Evolutionary conservation across 495 filamentous ascomycete genomes (phyloP).

Genomic region (Thozetella sp.): DNA sequence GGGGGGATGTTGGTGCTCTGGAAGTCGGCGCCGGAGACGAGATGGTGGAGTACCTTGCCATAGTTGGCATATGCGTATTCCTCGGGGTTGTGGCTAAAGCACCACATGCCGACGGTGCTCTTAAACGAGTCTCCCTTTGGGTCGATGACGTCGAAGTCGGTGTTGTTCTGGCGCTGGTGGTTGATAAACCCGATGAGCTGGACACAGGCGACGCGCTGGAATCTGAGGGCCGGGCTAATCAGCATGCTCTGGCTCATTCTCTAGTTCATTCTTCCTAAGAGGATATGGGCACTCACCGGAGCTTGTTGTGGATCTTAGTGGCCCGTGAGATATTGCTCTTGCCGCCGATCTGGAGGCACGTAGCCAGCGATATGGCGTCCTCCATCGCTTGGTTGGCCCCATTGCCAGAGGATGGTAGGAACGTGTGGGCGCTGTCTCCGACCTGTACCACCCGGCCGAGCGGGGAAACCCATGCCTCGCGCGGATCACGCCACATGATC

Average conservation of each 20-base stretch:
- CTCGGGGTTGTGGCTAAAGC: constrained; percentile 42
- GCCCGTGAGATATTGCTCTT: neutral
- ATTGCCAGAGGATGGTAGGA: neutral
- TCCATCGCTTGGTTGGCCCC: neutral
- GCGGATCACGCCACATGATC: neutral
- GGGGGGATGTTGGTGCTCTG: constrained; percentile 22
- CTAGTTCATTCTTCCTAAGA: too few species aligned
- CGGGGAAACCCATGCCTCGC: neutral
- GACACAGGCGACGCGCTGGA: constrained; percentile 37
- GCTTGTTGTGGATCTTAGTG: constrained; percentile 31
- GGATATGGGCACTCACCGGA: neutral
- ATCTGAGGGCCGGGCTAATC: too few species aligned
- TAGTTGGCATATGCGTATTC: constrained; percentile 42
- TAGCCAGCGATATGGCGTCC: neutral
- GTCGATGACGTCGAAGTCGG: constrained; percentile 45
- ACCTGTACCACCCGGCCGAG: neutral
- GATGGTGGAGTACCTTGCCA: constrained; percentile 17
- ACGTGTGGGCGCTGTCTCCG: neutral
- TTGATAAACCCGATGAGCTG: constrained; percentile 44
- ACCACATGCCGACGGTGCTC: constrained; percentile 34
- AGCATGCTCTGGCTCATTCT: too few species aligned
- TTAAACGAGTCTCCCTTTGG: constrained; percentile 24
- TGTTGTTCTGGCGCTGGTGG: constrained; percentile 39
- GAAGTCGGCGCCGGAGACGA: constrained; percentile 17
- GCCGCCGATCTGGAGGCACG: neutral